Conservation (phyloP, 768 basidiomycete genomes). For the Crassisporium funariophilum region DNA sequence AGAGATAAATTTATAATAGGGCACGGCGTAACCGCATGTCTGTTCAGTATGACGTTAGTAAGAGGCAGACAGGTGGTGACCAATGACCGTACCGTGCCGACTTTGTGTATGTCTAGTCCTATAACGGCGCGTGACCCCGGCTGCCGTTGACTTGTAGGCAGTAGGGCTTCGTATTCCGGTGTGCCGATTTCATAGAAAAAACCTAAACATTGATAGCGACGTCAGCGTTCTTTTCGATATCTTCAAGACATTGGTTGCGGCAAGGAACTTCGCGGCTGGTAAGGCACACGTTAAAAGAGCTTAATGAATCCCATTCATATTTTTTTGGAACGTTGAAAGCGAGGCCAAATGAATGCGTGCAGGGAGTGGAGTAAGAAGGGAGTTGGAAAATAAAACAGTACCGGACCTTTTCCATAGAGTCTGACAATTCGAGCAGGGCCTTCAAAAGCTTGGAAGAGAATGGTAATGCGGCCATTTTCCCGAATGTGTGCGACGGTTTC, state of each 20-base stretch:
- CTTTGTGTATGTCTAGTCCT: conserved; percentile 61
- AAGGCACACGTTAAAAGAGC: not conserved
- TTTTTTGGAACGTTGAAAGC: not conserved
- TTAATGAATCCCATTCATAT: not conserved
- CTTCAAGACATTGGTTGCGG: too few relatives aligned
- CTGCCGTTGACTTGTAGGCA: conserved; percentile 47
- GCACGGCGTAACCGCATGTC: conserved; percentile 71
- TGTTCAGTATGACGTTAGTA: conserved; percentile 20
- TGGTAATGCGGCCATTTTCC: conserved; percentile 62
- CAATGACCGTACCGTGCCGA: conserved; percentile 38
- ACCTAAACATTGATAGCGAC: too few relatives aligned
- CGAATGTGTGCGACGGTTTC: conserved; percentile 52
- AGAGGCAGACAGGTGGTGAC: not conserved
- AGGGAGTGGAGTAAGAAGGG: not conserved
- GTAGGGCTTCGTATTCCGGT: conserved; percentile 55
- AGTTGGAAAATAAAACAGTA: not conserved
- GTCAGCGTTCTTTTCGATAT: too few relatives aligned
- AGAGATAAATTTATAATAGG: conserved; percentile 56
- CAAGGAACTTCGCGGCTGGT: not conserved
- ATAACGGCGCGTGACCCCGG: conserved; percentile 64
- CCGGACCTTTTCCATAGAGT: conserved; percentile 59
- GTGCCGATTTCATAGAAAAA: conserved; percentile 64
- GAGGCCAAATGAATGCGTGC: not conserved
- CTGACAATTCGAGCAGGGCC: conserved; percentile 59
- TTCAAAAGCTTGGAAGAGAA: conserved; percentile 65